These are phyloP conservation scores for Alternaria arborescens DNA, from an alignment of 2,329 filamentous ascomycete genomes.

Conservation along the genomic window DNA sequence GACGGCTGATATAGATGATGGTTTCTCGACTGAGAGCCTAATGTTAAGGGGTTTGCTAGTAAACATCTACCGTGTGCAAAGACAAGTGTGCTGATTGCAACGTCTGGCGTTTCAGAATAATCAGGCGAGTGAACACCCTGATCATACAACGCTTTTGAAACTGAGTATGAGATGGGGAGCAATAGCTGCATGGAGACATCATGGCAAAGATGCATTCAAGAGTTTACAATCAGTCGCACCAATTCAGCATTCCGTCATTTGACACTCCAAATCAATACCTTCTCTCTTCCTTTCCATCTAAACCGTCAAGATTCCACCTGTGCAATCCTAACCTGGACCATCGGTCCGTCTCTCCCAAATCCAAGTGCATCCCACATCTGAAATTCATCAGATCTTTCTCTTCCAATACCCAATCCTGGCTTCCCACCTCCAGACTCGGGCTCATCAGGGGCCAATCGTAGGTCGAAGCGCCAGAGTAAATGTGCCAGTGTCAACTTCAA, in stretches of 20 bases:
- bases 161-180: not conserved
- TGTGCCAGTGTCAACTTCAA: slow-evolving; percentile 68
- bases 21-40: not conserved
- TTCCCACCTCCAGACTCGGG: slow-evolving; percentile 24
- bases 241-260: not conserved
- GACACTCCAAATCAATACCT: not conserved
- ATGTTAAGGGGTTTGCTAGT: not conserved
- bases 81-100: not conserved
- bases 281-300: not conserved
- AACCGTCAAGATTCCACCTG: not conserved
- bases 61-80: not conserved
- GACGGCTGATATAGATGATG: not conserved
- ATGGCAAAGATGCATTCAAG: not conserved
- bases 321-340: slow-evolving; percentile 61
- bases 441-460: slow-evolving; percentile 45
- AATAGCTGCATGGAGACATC: not conserved
- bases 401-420: slow-evolving; percentile 25
- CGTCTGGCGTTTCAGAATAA: not conserved
- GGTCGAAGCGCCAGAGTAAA: slow-evolving; percentile 66
- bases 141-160: not conserved
- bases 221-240: too few species aligned
- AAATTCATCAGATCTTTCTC: slow-evolving; percentile 60
- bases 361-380: slow-evolving; percentile 77
- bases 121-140: not conserved
- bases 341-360: slow-evolving; percentile 72